phyloP scores from a whole-genome alignment of 2,329 filamentous ascomycete species.

The Pezicula carpinea region DNA sequence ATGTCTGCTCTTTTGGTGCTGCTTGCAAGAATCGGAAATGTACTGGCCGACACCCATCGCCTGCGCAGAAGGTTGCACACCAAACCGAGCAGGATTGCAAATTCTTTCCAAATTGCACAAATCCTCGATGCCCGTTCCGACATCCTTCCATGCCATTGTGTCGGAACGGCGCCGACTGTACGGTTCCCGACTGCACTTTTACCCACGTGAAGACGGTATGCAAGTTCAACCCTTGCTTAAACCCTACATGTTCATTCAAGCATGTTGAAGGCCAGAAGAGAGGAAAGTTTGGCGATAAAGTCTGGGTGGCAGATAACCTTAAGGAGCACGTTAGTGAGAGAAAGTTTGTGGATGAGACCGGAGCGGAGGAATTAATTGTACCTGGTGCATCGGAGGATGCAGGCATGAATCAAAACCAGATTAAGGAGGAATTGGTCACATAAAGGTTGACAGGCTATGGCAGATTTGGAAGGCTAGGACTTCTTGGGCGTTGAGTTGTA shows the following conservation, averaged over 20 bases:
- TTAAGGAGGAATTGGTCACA: slow-evolving; percentile 17
- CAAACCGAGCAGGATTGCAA: slow-evolving; percentile 84
- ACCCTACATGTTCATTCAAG: slow-evolving; percentile 81
- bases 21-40: slow-evolving; percentile 97
- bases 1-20: slow-evolving; percentile 78
- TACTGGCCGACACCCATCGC: slow-evolving; percentile 85
- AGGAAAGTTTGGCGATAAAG: slow-evolving; percentile 80
- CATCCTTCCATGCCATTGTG: slow-evolving; percentile 85
- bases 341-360: slow-evolving; percentile 74
- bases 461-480: neutral
- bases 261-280: slow-evolving; percentile 86
- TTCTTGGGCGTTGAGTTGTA: slow-evolving; percentile 14
- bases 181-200: slow-evolving; percentile 77
- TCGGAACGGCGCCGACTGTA: slow-evolving; percentile 87
- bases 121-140: slow-evolving; percentile 80
- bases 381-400: slow-evolving; percentile 13
- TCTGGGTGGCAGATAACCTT: slow-evolving; percentile 66
- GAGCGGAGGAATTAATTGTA: slow-evolving; percentile 46
- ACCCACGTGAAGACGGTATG: slow-evolving; percentile 81
- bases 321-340: slow-evolving; percentile 78
- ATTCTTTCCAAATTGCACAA: slow-evolving; percentile 88
- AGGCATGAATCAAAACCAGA: slow-evolving; percentile 11
- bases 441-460: slow-evolving; percentile 10
- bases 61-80: slow-evolving; percentile 72
- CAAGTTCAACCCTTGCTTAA: slow-evolving; percentile 88